Base-by-base conservation (phyloP, 2,329 filamentous ascomycete genomes). In the Nectriaceae sp. region DNA sequence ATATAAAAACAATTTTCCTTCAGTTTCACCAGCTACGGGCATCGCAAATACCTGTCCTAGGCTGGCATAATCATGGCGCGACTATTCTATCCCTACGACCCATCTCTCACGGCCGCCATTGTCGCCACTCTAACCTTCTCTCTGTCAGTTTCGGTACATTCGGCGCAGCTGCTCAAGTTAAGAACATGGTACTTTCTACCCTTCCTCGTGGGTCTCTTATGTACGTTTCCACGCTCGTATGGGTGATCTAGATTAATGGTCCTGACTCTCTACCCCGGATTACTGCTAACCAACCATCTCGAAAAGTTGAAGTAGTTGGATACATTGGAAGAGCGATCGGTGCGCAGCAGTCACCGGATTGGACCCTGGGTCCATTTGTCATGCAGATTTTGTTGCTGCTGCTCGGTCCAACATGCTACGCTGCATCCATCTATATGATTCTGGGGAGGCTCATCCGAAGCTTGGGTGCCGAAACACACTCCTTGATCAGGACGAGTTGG, bases 181-280 rank as follows among this genome's bases (percentile, higher is more conserved):
- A 63, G 70, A 39, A 73, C 73, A 3, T 79, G 75, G 74, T 80
- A 75, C 60, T 73, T 77, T 56, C 72, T 75, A 2, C 72, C 77
- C 0, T 74, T 81, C 33, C 54, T 75, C 4, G 61, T 80, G n/a
- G 77, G 78, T 4, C 73, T 74, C 16, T 40, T 72, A n/a, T 75
- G 75, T 78, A 67, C 55, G 65, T 46, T 24, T 18, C 18, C 16
- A 15, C 20, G 1, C 4, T 10, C 2, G 3, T 3, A 38, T 4
- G 11, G 15, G 36, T 3, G 20, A 21, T 18, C n/a, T n/a, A 37
- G 11, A 37, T 11, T 11, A 11, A 10, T 37, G 33, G 10, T 11
- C 10, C 16, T 37, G 33, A 11, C n/a, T n/a, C n/a, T n/a, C n/a
- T n/a, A n/a, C n/a, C n/a, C 33, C 6, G 33, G 10, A 18, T 21